Base-by-base conservation (phyloP, 2,329 filamentous ascomycete species). In the Diplodia scrobiculata region DNA sequence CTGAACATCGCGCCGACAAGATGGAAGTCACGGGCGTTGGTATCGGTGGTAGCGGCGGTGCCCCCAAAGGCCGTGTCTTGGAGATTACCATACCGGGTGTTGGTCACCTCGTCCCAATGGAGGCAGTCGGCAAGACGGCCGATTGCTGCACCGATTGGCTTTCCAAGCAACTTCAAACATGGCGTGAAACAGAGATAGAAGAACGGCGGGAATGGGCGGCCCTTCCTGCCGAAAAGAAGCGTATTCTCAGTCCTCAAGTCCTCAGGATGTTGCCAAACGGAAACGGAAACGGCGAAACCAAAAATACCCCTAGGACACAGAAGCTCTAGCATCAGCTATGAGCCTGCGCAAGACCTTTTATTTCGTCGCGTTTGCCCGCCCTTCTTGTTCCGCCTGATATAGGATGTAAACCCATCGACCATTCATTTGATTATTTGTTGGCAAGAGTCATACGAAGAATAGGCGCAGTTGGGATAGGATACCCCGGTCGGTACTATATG, bases 81-180 rank as follows among this genome's bases (percentile, higher is more conserved):
- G 83, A 87, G 69, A 83, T 91, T 5, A 80, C 86, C 17, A 77
- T 95, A 7, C 79, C 89, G 32, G 84, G 84, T 0, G 82, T 84
- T 5, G 92, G 93, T 0, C 94, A 98, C 76, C 77, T 97, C 50
- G 86, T 97, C 32, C 89, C 93, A 0, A 91, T 97, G 86, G 92
- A 97, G 77, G 84, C 85, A 47, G 90, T 91, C 0, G 79, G 72
- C 1, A 81, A 86, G 72, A 90, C 88, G 68, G 93, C 91, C 1
- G 80, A 84, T n/a, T 74, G 77, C 6, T 67, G 65, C 29, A 38
- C 65, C 1, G 45, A 60, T 9, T 73, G 69, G 68, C 45, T 72
- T 1, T 65, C 34, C 3, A 67, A 67, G 41, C 69, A 72, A 52
- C 32, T 68, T 36, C 51, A 47, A 29, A 32, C 65, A 10, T 72